phyloP scores from a whole-genome alignment of 2,329 filamentous ascomycete species.

The Cyanodermella asteris region DNA sequence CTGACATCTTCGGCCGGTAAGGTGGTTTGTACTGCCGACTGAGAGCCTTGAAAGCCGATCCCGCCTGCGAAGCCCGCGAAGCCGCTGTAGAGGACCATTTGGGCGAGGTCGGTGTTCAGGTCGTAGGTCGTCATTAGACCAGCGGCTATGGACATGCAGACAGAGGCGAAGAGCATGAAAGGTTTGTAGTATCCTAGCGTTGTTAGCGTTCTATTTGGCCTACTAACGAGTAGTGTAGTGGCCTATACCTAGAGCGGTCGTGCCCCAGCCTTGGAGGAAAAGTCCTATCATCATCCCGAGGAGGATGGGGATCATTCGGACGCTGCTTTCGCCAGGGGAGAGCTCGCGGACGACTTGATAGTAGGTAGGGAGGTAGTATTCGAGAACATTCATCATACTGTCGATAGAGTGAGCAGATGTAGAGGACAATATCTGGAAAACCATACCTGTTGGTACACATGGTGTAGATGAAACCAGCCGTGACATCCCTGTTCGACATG shows the following conservation, averaged over 20 bases:
- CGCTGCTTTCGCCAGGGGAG: constrained; percentile 16
- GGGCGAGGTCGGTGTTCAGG: constrained; percentile 5
- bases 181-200: constrained; percentile 15
- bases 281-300: too few species aligned
- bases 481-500: too few species aligned
- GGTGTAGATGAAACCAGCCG: too few species aligned
- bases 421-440: neutral
- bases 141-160: constrained; percentile 15
- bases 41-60: constrained; percentile 7
- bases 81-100: constrained; percentile 20
- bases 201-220: too few species aligned
- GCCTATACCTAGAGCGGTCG: too few species aligned
- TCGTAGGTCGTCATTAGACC: constrained; percentile 17
- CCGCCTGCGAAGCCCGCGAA: constrained; percentile 13
- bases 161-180: constrained; percentile 15
- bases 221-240: too few species aligned
- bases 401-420: too few species aligned
- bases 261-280: too few species aligned
- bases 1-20: constrained; percentile 7
- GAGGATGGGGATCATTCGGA: constrained; percentile 20
- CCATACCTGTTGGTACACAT: neutral
- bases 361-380: constrained; percentile 27
- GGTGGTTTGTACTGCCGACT: constrained; percentile 8
- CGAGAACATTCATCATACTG: too few species aligned
- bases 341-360: constrained; percentile 22